Base-by-base conservation (phyloP, 1,139 yeast genomes). In the Blastobotrys capitulatus region DNA sequence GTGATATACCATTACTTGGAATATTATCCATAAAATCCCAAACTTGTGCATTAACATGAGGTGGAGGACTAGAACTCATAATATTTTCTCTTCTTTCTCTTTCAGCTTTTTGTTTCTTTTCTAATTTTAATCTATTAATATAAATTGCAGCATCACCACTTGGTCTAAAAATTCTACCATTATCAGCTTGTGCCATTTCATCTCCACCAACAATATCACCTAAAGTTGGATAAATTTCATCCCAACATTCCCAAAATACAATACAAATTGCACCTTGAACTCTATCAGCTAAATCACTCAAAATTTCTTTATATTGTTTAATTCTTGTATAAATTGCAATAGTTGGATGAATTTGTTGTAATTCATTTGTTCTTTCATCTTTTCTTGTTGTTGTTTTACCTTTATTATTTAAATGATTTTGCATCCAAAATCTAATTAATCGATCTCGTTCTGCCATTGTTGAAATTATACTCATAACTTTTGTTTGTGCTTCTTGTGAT, bases 231-330 rank as follows among this genome's bases (percentile, higher is more conserved):
- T 60, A 64, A 20, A 60, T 55, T 37, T 59, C 65, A 44, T 64
- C 68, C 68, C 68, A 64, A 47, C 62, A 60, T 43, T 63, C 67
- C 68, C 68, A 64, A 52, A 64, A 64, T 35, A 64, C 68, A 49
- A 59, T 58, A 54, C 67, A 63, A 15, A 63, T 61, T 25, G 67
- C 67, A 36, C 68, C 68, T 44, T 64, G 68, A 26, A 62, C 57
- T 9, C 68, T 54, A 47, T 64, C 65, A 9, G 63, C 64, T 27
- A 64, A 54, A 46, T 64, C 68, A 32, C 56, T 56, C 35, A 64
- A 54, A 20, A 62, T 54, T 50, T 62, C 63, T 36, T 57, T 55
- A 31, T 58, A 53, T 26, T 57, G 56, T 47, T 62, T 57, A 49
- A 64, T 57, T 32, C 55, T 53, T n/a, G 60, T 48, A 51, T 61